Percentiles rank a stretch among this genome's conserved stretches.
Evolutionary conservation across 2,329 filamentous ascomycete species (phyloP).

Genomic region (Immersiporthe knoxdaviesiana): DNA sequence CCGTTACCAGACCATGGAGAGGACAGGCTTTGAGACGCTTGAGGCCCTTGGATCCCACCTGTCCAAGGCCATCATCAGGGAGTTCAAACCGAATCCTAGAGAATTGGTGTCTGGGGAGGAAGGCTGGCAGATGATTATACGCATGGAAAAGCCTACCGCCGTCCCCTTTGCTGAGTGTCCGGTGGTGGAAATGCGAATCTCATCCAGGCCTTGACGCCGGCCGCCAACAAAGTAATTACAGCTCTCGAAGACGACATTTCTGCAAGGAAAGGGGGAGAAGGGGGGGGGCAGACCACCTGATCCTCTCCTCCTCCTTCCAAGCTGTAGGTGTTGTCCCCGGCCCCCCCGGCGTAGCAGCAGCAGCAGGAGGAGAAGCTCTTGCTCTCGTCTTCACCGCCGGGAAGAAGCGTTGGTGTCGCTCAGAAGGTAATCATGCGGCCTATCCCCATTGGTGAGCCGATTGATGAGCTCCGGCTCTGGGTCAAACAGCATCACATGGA

Average conservation of each 20-base stretch:
- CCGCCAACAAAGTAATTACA: neutral
- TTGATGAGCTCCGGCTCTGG: constrained; percentile 71
- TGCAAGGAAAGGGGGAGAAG: too few relatives aligned
- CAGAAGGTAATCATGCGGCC: constrained; percentile 61
- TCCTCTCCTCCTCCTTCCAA: neutral
- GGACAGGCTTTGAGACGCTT: constrained; percentile 64
- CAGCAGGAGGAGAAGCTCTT: neutral
- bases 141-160: constrained; percentile 73
- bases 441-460: constrained; percentile 73
- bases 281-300: neutral
- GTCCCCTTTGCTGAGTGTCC: constrained; percentile 74
- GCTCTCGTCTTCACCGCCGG: neutral
- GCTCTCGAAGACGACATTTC: neutral
- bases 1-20: constrained; percentile 53
- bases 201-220: constrained; percentile 14
- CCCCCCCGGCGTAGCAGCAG: neutral
- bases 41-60: constrained; percentile 61
- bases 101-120: constrained; percentile 40
- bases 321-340: neutral
- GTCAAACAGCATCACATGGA: constrained; percentile 88
- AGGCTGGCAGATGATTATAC: constrained; percentile 60
- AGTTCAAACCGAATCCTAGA: constrained; percentile 42
- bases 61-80: constrained; percentile 49
- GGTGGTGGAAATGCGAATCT: constrained; percentile 60
- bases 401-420: constrained; percentile 21